Evolutionary conservation across 371 early-diverging fungal genomes (phyloP).

Genomic region (Mucor saturninus): DNA sequence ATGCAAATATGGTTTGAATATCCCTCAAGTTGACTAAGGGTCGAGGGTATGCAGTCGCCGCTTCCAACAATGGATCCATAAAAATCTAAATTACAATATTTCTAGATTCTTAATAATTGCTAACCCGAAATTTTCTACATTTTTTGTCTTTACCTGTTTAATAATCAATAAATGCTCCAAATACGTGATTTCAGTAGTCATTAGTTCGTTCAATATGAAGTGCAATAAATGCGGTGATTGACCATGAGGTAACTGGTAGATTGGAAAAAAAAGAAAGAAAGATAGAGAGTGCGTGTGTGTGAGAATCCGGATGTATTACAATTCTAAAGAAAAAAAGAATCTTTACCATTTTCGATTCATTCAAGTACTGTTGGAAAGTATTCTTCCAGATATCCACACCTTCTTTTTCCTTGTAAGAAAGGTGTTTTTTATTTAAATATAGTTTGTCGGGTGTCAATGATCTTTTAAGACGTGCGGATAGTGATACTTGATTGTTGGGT

Average conservation of each 20-base stretch:
- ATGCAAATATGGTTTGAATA: conserved; percentile 37
- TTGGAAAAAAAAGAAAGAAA: background rate
- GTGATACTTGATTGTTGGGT: conserved; percentile 12
- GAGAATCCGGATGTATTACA: background rate
- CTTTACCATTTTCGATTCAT: conserved; percentile 23
- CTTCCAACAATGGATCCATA: conserved; percentile 53
- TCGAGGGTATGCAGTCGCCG: conserved; percentile 37
- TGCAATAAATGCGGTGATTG: conserved; percentile 42
- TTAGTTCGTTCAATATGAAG: conserved; percentile 48
- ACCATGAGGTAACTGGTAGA: conserved; percentile 16
- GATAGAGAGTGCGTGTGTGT: background rate
- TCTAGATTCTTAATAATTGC: background rate
- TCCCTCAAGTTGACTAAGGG: conserved; percentile 46
- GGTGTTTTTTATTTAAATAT: background rate
- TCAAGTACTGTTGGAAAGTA: conserved; percentile 11
- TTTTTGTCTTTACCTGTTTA: conserved; percentile 42
- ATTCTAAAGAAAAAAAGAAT: background rate
- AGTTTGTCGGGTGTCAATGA: conserved; percentile 13
- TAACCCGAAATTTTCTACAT: background rate
- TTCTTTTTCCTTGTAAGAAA: conserved; percentile 20
- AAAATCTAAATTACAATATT: conserved; percentile 38
- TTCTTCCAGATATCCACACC: conserved; percentile 26
- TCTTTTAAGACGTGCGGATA: conserved; percentile 18
- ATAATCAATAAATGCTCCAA: conserved; percentile 47
- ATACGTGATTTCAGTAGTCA: conserved; percentile 55